Base-by-base conservation (phyloP, 208 protist genomes). In the Trypanosoma platydactyli region DNA sequence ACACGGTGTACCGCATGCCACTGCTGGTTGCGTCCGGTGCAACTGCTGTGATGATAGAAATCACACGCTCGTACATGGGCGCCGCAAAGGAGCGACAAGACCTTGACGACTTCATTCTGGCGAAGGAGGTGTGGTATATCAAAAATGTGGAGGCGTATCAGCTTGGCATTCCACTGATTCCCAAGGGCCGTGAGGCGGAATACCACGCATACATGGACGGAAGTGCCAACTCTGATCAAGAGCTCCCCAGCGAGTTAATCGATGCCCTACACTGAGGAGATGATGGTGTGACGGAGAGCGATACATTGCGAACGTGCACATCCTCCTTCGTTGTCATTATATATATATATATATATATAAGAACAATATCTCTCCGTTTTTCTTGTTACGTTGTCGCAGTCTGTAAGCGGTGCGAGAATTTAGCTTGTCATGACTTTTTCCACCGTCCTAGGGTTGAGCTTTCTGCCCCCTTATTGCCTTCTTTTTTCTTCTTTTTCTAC, bases 51-150 rank as follows among this genome's bases (percentile, higher is more conserved):
- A 77, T 77, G 48, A 70, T 89, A 5, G 90, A 95, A 56, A 74
- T 90, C 30, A 86, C 80, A 20, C 82, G 83, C 0, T 71, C 83
- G 20, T 95, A 94, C 66, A 88, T 94, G 79, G 76, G 77, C 1
- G 90, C 90, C 30, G 82, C 80, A 3, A 68, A 79, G 58, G 76
- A 95, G 70, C 76, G 87, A 11, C 87, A 94, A 69, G 90, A 95
- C 58, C 61, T 93, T 42, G 90, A 95, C 62, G 90, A 95, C 64
- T 95, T 86, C 56, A 76, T 95, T 45, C 64, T 95, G 1, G 77
- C 85, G 0, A 95, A 95, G 74, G 86, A 95, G 51, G 86, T 95
- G 49, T 95, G 90, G 90, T 92, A 95, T 56, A 94, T 95, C 5
- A 95, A 95, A 49, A 95, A 95, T 48, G 81, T 95, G 22, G 86